phyloP scores from a whole-genome alignment of 257 asterid species.

The Nemophila menziesii region DNA sequence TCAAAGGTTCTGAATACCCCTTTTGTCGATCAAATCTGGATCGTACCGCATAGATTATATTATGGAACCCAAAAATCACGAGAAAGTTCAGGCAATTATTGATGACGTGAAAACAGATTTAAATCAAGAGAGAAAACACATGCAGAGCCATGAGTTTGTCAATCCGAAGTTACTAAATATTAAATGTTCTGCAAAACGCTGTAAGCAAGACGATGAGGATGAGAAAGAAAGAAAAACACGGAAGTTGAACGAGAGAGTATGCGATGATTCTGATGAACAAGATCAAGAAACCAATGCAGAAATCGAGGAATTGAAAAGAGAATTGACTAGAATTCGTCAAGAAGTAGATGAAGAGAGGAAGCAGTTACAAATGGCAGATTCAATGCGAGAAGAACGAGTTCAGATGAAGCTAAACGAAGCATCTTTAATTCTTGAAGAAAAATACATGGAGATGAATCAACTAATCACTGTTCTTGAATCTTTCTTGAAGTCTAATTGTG shows the following conservation, averaged over 20 bases:
- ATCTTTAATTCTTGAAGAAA: constrained; percentile 55
- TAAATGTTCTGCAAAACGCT: constrained; percentile 44
- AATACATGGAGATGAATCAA: constrained; percentile 40
- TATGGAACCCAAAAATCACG: constrained; percentile 52
- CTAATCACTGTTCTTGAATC: constrained; percentile 37
- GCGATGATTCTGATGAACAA: constrained; percentile 63
- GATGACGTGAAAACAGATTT: constrained; percentile 45
- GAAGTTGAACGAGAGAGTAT: constrained; percentile 57
- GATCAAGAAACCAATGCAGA: constrained; percentile 52
- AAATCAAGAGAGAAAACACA: constrained; percentile 38
- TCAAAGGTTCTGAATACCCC: no score
- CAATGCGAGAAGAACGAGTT: constrained; percentile 71
- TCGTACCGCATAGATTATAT: no score
- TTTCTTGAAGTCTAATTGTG: constrained; percentile 29
- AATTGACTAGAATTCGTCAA: constrained; percentile 34
- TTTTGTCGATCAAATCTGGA: no score
- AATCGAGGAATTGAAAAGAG: constrained; percentile 46
- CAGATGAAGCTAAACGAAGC: constrained; percentile 67
- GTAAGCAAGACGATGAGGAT: constrained; percentile 37
- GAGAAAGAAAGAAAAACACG: constrained; percentile 54
- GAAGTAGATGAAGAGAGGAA: constrained; percentile 68
- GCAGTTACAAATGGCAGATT: constrained; percentile 72
- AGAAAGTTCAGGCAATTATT: constrained; percentile 44
- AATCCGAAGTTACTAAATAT: constrained; percentile 45
- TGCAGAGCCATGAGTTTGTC: constrained; percentile 43